Evolutionary conservation across 257 asterid species (phyloP).

Genomic region (Cordia subcordata): DNA sequence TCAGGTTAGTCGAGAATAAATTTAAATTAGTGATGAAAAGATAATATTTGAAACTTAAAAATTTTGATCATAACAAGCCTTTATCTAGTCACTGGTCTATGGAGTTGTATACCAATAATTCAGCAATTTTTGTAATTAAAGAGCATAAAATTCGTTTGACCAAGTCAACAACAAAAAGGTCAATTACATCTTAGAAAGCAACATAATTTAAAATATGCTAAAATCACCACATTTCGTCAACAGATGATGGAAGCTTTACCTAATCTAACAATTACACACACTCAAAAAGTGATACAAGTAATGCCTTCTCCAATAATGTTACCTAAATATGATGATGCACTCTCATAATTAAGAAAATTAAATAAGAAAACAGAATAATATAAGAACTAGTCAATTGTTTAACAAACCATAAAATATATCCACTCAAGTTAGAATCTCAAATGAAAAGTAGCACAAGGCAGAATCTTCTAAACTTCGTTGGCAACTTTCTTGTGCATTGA

Average conservation of each 20-base stretch:
- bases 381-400: conserved; percentile 17
- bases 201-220: conserved; percentile 5
- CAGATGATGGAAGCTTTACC: conserved; percentile 24
- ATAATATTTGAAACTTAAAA: too few species aligned
- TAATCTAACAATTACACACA: background rate
- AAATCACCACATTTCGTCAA: conserved; percentile 25
- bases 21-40: too few species aligned
- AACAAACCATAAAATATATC: conserved; percentile 36
- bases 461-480: conserved; percentile 37
- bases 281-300: too few species aligned
- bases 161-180: too few species aligned
- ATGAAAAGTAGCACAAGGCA: conserved; percentile 28
- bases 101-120: too few species aligned
- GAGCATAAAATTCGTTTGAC: too few species aligned
- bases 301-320: too few species aligned
- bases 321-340: too few species aligned
- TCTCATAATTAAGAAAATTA: background rate
- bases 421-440: conserved; percentile 35
- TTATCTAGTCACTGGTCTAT: too few species aligned
- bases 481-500: conserved; percentile 31
- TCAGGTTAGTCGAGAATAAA: too few species aligned
- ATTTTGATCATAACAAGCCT: too few species aligned
- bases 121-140: too few species aligned
- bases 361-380: background rate
- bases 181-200: background rate